phyloP scores from a whole-genome alignment of 2,329 filamentous ascomycete genomes.

The Cryphonectria parasitica region DNA sequence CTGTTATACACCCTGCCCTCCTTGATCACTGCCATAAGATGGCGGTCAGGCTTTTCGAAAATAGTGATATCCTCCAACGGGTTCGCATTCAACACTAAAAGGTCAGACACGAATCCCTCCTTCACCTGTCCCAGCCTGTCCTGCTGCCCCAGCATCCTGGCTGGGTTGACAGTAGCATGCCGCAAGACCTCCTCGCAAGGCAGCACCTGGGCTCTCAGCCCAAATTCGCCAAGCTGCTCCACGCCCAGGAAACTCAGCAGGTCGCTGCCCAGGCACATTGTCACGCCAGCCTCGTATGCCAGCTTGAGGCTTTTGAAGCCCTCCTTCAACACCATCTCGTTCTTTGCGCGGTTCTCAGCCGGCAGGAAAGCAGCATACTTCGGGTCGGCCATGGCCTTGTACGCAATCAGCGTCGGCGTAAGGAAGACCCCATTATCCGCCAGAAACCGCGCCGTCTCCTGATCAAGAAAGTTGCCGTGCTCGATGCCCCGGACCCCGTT shows the following conservation, averaged over 20 bases:
- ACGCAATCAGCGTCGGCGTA: conserved; percentile 54
- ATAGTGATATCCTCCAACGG: conserved; percentile 55
- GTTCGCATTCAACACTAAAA: conserved; percentile 53
- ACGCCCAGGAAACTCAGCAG: conserved; percentile 27
- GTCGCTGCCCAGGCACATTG: conserved; percentile 26
- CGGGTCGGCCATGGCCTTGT: conserved; percentile 41
- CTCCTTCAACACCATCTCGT: conserved; percentile 18
- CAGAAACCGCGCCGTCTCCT: conserved; percentile 48
- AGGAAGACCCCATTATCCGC: conserved; percentile 49
- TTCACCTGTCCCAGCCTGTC: conserved; percentile 49
- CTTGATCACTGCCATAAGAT: conserved; percentile 54
- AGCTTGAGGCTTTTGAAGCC: conserved; percentile 17
- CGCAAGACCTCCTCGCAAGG: conserved; percentile 15
- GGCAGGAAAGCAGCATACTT: conserved; percentile 24
- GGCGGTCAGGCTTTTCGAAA: conserved; percentile 48
- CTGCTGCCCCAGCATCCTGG: conserved; percentile 49
- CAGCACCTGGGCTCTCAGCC: conserved; percentile 24
- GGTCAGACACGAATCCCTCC: conserved; percentile 51
- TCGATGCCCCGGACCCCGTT: conserved; percentile 54
- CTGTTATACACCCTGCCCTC: conserved; percentile 48
- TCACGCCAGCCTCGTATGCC: conserved; percentile 25
- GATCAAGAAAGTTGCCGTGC: conserved; percentile 42
- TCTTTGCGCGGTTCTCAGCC: conserved; percentile 20
- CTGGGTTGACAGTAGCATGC: conserved; percentile 46
- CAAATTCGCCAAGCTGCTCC: conserved; percentile 28